A percentile compares a stretch with the other conserved stretches of the same genome.
phyloP scores from a whole-genome alignment of 2,329 filamentous ascomycete genomes.

The Colletotrichum spinosum region DNA sequence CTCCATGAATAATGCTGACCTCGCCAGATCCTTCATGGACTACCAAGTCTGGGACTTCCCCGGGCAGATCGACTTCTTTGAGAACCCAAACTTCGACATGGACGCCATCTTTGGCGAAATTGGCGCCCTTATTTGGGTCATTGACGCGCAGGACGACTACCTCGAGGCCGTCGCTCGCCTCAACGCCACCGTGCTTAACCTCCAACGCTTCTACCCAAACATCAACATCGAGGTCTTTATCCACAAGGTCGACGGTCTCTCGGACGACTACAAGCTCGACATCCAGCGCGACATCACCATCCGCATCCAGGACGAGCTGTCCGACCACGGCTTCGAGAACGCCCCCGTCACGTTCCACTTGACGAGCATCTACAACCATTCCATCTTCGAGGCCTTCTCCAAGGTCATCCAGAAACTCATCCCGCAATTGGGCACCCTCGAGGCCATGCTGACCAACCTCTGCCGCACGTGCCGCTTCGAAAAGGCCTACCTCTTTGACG shows the following conservation, averaged over 20 bases:
- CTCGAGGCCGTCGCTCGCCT: constrained; percentile 89
- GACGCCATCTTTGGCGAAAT: constrained; percentile 95
- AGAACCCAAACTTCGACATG: constrained; percentile 89
- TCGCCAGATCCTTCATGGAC: constrained; percentile 92
- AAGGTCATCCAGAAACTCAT: constrained; percentile 99
- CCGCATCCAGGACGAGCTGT: constrained; percentile 94
- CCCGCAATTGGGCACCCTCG: constrained; percentile 90
- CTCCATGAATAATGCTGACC: constrained; percentile 7
- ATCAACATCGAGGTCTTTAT: constrained; percentile 99
- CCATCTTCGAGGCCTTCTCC: constrained; percentile 97
- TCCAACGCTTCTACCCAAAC: constrained; percentile 88
- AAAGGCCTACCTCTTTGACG: constrained; percentile 98
- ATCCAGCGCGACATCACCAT: constrained; percentile 97
- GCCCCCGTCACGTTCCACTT: constrained; percentile 94
- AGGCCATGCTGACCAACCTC: constrained; percentile 92
- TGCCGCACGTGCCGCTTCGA: constrained; percentile 95
- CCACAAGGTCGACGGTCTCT: constrained; percentile 98
- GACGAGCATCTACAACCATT: constrained; percentile 98
- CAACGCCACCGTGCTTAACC: constrained; percentile 87
- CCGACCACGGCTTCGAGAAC: constrained; percentile 92
- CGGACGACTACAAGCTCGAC: constrained; percentile 95
- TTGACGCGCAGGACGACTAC: constrained; percentile 98
- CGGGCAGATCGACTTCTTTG: constrained; percentile 89
- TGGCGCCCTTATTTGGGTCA: constrained; percentile 96
- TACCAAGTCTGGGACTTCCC: constrained; percentile 99